Evolutionary conservation across 768 basidiomycete species (phyloP).

Genomic region (Coprinopsis cinerea): DNA sequence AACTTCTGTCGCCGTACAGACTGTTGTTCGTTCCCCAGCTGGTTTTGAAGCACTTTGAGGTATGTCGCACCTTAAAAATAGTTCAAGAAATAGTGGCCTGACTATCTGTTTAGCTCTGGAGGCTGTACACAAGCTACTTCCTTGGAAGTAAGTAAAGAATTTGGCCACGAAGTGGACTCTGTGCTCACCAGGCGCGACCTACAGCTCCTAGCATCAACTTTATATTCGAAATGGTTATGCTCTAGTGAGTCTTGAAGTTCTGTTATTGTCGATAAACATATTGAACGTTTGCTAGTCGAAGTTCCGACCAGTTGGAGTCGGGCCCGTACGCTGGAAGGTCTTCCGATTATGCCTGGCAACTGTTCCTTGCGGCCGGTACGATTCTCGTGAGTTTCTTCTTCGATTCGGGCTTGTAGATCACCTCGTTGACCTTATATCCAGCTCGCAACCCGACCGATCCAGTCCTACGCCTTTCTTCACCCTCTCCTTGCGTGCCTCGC

Average conservation of each 20-base stretch:
- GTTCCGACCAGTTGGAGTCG: conserved; percentile 58
- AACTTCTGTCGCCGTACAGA: conserved; percentile 45
- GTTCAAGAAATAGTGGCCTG: neutral
- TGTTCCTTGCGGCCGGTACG: conserved; percentile 43
- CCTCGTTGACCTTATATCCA: conserved; percentile 11
- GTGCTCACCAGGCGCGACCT: neutral
- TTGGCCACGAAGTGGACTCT: neutral
- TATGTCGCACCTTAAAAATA: conserved; percentile 18
- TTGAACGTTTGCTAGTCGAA: no score
- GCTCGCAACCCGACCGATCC: conserved; percentile 58
- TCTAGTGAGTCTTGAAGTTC: conserved; percentile 53
- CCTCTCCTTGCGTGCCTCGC: conserved; percentile 62
- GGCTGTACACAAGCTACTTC: conserved; percentile 69
- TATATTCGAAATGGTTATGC: conserved; percentile 59
- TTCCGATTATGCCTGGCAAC: conserved; percentile 75
- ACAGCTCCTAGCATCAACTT: conserved; percentile 13
- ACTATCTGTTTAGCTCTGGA: conserved; percentile 51
- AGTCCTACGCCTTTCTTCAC: conserved; percentile 49
- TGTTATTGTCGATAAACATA: no score
- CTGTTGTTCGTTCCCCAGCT: conserved; percentile 46
- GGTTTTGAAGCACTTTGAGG: conserved; percentile 48
- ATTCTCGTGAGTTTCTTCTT: conserved; percentile 51
- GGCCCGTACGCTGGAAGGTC: conserved; percentile 53
- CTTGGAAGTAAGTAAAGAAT: conserved; percentile 35
- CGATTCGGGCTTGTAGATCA: neutral